Base-by-base conservation (phyloP, 257 asterid genomes). In the Salvia splendens region DNA sequence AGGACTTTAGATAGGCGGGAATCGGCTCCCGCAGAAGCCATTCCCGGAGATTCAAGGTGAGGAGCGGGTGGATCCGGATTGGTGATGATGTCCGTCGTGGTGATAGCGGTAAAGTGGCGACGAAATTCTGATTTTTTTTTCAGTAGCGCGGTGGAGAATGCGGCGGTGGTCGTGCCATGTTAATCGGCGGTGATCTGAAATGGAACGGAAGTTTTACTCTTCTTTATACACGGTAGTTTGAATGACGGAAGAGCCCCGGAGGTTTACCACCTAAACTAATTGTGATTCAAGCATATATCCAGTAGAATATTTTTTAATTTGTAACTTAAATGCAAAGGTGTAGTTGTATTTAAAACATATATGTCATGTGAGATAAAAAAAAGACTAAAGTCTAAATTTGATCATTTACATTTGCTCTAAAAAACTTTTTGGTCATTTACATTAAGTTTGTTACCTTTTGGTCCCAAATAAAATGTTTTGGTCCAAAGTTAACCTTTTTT, bases 1-100 rank as follows among this genome's bases (percentile, higher is more conserved):
- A 93, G 74, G 67, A 88, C 81, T 80, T 71, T 83, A 30, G 60
- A 73, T 17, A 93, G 80, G 71, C 97, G 99, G 92, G 99, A 90
- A 88, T 89, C 95, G 86, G 89, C 95, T 81, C 88, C 97, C 85
- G 81, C 35, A 57, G 98, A 89, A 87, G 95, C 98, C 97, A 87
- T 89, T 84, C 95, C 95, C 93, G 79, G 72, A 47, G 75, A 43
- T 71, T 65, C 77, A 24, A 46, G 64, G 68, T 69, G 68, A 8
- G 60, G 40, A 36, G 67, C 24, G 53, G 9, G 48, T 50, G 61
- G 40, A 61, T 61, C 51, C 45, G 58, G 60, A 8, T 15, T 12
- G 67, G 54, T 35, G 61, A n/a, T 3, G n/a, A 24, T 8, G 74
- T 12, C 11, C 14, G 61, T 11, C 51, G 45, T 10, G 61, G 54